phyloP scores from a whole-genome alignment of 1,284 basidiomycete species.

The Cryptococcus sp. region DNA sequence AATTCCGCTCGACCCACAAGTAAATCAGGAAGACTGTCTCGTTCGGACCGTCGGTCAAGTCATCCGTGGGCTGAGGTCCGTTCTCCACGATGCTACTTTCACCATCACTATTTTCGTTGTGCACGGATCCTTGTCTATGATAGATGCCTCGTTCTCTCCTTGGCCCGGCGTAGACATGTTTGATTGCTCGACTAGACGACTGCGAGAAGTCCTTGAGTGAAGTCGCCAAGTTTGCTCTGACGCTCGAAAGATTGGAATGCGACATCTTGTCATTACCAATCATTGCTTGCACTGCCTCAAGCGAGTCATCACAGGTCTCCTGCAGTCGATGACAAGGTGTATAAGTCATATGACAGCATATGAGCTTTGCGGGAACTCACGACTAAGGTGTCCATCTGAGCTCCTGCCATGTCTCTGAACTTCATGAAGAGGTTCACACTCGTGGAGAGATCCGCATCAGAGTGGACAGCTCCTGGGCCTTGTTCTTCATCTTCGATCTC shows the following conservation, averaged over 20 bases:
- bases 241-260: constrained; percentile 60
- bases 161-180: constrained; percentile 68
- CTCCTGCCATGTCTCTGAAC: constrained; percentile 77
- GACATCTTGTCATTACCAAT: constrained; percentile 6
- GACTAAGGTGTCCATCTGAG: constrained; percentile 72
- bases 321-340: constrained; percentile 9
- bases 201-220: constrained; percentile 66
- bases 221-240: constrained; percentile 67
- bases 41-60: constrained; percentile 41
- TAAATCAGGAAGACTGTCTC: constrained; percentile 78
- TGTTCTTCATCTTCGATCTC: constrained; percentile 55
- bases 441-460: constrained; percentile 60
- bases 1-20: constrained; percentile 63
- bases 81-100: constrained; percentile 9
- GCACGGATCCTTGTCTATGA: constrained; percentile 9
- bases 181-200: constrained; percentile 73
- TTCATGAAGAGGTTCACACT: constrained; percentile 78
- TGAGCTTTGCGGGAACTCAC: constrained; percentile 56
- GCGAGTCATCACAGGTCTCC: constrained; percentile 43
- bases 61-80: constrained; percentile 5
- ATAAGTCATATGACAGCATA: neutral
- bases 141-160: constrained; percentile 33
- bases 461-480: constrained; percentile 7
- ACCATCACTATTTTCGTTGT: constrained; percentile 1
- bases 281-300: constrained; percentile 45